Evolutionary conservation across 2,329 filamentous ascomycete genomes (phyloP), one percentile per base, ranked within the genome.

Genomic region (Xylariomycetidae sp.): DNA sequence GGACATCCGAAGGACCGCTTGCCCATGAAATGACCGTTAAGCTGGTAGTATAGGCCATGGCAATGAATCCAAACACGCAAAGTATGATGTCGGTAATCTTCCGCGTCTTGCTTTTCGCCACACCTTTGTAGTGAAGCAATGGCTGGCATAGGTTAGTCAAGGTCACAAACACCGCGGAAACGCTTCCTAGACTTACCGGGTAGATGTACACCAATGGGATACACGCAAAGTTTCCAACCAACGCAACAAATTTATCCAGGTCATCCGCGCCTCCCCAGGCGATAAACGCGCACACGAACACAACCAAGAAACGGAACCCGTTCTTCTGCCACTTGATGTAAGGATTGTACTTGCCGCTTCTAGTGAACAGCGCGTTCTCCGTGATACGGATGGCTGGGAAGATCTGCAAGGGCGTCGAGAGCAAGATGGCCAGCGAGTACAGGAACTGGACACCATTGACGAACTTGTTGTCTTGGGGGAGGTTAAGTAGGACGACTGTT

Each of bases 321-420:
- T 98, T 98, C 78, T 98, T 98, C 72, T 96, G 85, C 92, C 92
- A 98, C 68, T 98, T 98, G 69, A 98, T 94, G 56, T 86, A 92
- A 1, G 88, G 89, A 56, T 96, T 95, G 65, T 95, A 95, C 63
- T 98, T 98, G 49, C 92, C 89, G 42, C 88, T 95, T 54, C 84
- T 75, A 16, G 85, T 94, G 60, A 96, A 98, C 6, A 96, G 71
- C 46, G 88, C 87, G 49, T 94, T 95, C 62, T 94, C 89, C 20
- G 86, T 87, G 53, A 98, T 98, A 54, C 90, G 84, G 52, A 98
- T 96, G 26, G 92, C 92, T 0, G 92, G 92, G 70, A 96, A 98
- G 47, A 98, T 89, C 56, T 98, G 93, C 38, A 98, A 68, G 5
- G 92, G 92, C 0, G 92, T 98, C 22, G 87, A 95, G 9, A 98